Evolutionary conservation across 495 filamentous ascomycete genomes (phyloP).

Genomic region (Xylaria scruposa): DNA sequence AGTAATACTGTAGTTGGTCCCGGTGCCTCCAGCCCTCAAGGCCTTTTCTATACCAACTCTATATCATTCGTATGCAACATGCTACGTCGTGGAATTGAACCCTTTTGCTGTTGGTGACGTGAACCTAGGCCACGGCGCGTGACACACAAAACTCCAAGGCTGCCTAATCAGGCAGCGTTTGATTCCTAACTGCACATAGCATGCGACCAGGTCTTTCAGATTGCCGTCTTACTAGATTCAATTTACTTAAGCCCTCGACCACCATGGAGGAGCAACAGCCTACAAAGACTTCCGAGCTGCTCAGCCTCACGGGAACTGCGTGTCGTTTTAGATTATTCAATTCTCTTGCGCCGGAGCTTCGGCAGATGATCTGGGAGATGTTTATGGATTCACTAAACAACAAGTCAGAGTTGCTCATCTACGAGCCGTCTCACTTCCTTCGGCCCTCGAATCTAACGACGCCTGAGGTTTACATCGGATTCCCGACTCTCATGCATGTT

Average conservation of each 20-base stretch:
- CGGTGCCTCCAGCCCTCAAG: too few species aligned
- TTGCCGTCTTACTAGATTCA: neutral
- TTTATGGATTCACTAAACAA: neutral
- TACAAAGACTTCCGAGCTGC: neutral
- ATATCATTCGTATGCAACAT: too few species aligned
- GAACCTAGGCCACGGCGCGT: neutral
- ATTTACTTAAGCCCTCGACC: neutral
- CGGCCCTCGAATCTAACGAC: neutral
- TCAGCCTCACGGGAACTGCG: neutral
- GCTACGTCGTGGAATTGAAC: neutral
- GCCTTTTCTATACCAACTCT: too few species aligned
- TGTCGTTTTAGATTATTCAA: neutral
- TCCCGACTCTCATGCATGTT: neutral
- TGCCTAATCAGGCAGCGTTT: neutral
- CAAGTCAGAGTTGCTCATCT: neutral
- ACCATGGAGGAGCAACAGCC: neutral
- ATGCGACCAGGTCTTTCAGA: neutral
- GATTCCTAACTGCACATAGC: neutral
- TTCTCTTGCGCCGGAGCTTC: neutral
- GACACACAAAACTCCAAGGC: neutral
- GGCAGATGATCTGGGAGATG: neutral
- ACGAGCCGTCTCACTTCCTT: neutral
- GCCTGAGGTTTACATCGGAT: neutral
- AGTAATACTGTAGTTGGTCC: too few species aligned
- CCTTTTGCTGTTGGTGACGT: neutral